phyloP scores from a whole-genome alignment of 352 stramenopile species.

The Pythium inflatum region DNA sequence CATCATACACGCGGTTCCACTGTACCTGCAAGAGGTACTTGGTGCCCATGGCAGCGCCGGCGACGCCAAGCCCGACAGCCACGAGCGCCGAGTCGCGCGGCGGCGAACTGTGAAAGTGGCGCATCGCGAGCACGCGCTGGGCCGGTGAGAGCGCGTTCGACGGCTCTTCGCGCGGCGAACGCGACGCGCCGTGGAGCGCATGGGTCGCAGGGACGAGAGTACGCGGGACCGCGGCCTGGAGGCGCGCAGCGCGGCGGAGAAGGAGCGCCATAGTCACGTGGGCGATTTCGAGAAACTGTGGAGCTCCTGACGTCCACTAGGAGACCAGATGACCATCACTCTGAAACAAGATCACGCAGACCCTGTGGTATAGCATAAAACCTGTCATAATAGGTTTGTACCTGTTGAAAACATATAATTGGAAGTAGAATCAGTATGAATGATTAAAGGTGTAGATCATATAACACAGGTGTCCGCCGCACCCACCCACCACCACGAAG shows the following conservation, averaged over 20 bases:
- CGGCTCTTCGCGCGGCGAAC: too few relatives aligned
- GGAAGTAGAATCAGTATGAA: too few relatives aligned
- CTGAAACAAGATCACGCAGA: too few relatives aligned
- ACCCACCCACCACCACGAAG: conserved; percentile 1
- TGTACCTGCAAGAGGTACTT: conserved; percentile 80
- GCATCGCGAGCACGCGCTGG: conserved; percentile 25
- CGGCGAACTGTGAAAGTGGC: conserved; percentile 67
- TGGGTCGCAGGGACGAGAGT: conserved; percentile 5
- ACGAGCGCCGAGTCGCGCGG: conserved; percentile 68
- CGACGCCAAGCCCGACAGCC: conserved; percentile 68
- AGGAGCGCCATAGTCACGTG: neutral
- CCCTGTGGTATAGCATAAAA: neutral
- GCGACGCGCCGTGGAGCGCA: neutral
- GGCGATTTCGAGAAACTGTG: neutral
- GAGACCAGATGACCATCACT: conserved; percentile 13
- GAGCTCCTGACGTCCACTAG: neutral
- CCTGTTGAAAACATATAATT: neutral
- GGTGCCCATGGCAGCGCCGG: conserved; percentile 65
- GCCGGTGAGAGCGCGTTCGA: too few relatives aligned
- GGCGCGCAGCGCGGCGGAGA: conserved; percentile 18
- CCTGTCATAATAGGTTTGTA: neutral
- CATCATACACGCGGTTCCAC: conserved; percentile 12
- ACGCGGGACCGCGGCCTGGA: neutral
- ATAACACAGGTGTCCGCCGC: neutral
- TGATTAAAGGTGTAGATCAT: neutral